Evolutionary conservation across 352 stramenopile species (phyloP).

Genomic region (Pilasporangium apinafurcum): DNA sequence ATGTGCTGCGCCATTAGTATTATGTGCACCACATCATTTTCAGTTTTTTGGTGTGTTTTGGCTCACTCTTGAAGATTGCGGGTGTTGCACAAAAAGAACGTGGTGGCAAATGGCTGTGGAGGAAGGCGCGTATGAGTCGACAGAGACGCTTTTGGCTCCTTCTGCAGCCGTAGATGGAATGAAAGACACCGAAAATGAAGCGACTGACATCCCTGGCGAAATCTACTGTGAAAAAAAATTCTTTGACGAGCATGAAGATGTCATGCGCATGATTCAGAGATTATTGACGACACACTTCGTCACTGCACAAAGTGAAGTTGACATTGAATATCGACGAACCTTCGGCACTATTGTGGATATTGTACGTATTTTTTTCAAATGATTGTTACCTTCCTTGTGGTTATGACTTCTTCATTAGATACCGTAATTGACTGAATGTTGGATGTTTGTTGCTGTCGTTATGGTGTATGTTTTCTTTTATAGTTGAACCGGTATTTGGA

Average conservation of each 20-base stretch:
- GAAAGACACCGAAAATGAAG: no score
- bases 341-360: constrained; percentile 40
- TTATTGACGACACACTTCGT: constrained; percentile 20
- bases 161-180: no score
- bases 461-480: neutral
- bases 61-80: no score
- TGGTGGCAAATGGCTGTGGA: no score
- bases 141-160: no score
- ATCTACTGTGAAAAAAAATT: constrained; percentile 42
- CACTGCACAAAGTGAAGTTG: constrained; percentile 30
- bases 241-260: constrained; percentile 55
- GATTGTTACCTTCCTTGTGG: neutral
- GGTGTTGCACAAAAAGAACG: no score
- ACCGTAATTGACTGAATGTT: neutral
- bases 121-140: no score
- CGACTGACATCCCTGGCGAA: no score
- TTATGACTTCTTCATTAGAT: neutral
- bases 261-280: constrained; percentile 29
- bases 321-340: constrained; percentile 29
- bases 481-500: constrained; percentile 87
- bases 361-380: constrained; percentile 21
- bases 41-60: no score
- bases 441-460: neutral
- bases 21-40: no score
- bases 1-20: no score